These are phyloP conservation scores for Penicillium tannophilum DNA, from an alignment of 495 filamentous ascomycete genomes.

Conservation along the genomic window DNA sequence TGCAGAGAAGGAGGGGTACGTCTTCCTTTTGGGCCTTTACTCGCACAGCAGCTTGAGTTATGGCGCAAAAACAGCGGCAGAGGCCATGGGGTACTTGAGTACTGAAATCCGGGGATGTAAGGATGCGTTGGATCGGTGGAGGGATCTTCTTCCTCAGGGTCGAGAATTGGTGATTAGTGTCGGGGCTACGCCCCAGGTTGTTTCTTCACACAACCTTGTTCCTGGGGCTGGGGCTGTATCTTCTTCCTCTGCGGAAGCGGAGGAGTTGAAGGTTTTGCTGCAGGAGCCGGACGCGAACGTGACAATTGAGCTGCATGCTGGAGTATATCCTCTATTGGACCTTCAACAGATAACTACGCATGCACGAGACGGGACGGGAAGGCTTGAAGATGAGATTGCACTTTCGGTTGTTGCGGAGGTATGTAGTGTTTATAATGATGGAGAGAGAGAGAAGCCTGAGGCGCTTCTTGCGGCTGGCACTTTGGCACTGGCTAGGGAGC, in stretches of 20 bases:
- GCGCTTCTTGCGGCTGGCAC: slow-evolving; percentile 71
- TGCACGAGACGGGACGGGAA: slow-evolving; percentile 41
- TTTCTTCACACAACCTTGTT: slow-evolving; percentile 52
- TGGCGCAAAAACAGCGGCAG: slow-evolving; percentile 43
- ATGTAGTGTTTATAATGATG: slow-evolving; percentile 64
- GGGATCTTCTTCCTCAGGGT: slow-evolving; percentile 24
- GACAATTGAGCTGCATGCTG: slow-evolving; percentile 69
- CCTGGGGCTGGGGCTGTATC: not conserved
- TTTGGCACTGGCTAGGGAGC: slow-evolving; percentile 75
- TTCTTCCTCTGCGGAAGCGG: slow-evolving; percentile 17
- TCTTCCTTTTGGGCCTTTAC: slow-evolving; percentile 67
- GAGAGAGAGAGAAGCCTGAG: slow-evolving; percentile 53
- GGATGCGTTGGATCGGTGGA: slow-evolving; percentile 45
- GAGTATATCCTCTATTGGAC: slow-evolving; percentile 74
- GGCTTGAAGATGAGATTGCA: slow-evolving; percentile 60
- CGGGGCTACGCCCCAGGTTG: slow-evolving; percentile 80
- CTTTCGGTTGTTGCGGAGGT: slow-evolving; percentile 74
- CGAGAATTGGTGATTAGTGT: slow-evolving; percentile 65
- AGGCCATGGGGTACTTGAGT: slow-evolving; percentile 59
- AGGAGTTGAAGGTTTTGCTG: slow-evolving; percentile 25
- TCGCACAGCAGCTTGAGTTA: slow-evolving; percentile 82
- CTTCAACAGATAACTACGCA: slow-evolving; percentile 81
- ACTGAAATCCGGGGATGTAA: slow-evolving; percentile 63
- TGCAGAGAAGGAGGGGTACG: slow-evolving; percentile 32
- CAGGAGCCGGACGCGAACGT: slow-evolving; percentile 28